phyloP scores from a whole-genome alignment of 1,139 yeast genomes.

The Geotrichum histeridarum region DNA sequence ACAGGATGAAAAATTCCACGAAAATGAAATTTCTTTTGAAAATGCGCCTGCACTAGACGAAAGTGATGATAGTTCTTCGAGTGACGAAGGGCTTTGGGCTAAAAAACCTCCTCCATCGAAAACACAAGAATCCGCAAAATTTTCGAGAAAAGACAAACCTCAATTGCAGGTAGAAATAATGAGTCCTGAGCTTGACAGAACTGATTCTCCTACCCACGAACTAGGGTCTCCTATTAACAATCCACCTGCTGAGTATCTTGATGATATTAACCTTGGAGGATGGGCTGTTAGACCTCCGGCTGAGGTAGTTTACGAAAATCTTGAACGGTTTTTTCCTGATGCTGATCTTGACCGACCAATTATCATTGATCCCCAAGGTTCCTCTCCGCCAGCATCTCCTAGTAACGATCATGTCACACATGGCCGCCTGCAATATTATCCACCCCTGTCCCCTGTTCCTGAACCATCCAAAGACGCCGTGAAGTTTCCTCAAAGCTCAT shows the following conservation, averaged over 20 bases:
- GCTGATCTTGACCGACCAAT: conserved; percentile 92
- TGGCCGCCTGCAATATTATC: conserved; percentile 13
- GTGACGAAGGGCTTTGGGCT: conserved; percentile 60
- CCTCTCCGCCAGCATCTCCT: conserved; percentile 57
- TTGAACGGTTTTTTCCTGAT: conserved; percentile 87
- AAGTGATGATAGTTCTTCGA: conserved; percentile 39
- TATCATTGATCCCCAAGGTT: conserved; percentile 54
- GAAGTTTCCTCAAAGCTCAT: not conserved
- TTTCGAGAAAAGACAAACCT: conserved; percentile 19
- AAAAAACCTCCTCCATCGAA: conserved; percentile 40
- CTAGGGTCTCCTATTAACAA: conserved; percentile 1
- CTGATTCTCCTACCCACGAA: not conserved
- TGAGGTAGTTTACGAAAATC: conserved; percentile 84
- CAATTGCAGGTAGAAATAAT: conserved; percentile 25
- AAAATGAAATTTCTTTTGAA: conserved; percentile 66
- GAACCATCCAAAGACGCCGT: conserved; percentile 22
- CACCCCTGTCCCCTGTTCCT: conserved; percentile 28
- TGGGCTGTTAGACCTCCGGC: conserved; percentile 86
- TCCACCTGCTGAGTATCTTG: conserved; percentile 1
- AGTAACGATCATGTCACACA: conserved; percentile 19
- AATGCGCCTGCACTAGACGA: conserved; percentile 56
- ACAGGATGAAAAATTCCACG: conserved; percentile 34
- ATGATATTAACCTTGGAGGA: conserved; percentile 17
- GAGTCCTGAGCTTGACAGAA: conserved; percentile 17
- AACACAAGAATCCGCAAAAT: not conserved